Evolutionary conservation across 805 yeast species (phyloP), one percentile per base, ranked within the genome.

Genomic region (Vanderwaltozyma polyspora): DNA sequence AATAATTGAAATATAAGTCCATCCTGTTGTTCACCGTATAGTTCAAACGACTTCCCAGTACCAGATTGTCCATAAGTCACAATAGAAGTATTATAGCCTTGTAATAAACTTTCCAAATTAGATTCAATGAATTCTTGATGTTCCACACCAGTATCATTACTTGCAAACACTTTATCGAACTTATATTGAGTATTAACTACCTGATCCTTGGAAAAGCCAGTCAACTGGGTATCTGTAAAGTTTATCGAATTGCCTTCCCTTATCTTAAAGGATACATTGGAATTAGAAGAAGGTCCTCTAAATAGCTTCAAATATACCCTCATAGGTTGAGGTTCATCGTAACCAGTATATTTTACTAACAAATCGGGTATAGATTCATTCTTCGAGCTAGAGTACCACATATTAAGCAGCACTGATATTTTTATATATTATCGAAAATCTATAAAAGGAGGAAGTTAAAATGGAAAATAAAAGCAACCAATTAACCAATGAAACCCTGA

Each of bases 21-120:
- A 27, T 59, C 64, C 13, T 62, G 28, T 19, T 21, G 18, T 24
- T 27, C 48, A 2, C 91, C 91, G 70, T 79, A 70, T 85, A 82
- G 76, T 3, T 89, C 76, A 48, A 70, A 72, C 0, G 87, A 70
- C 53, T 81, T 81, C 6, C 91, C 91, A 1, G 85, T 67, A 0
- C 85, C 83, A 0, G 83, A 74, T 47, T 79, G 89, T 8, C 93
- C 94, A 55, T 80, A 83, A 0, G 87, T 82, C 25, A 82, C 57
- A 0, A 83, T 73, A 0, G 89, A 73, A 15, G 86, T 83, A 51
- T 82, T 81, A 49, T 76, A 78, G 0, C 96, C 96, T 6, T 37
- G 23, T 10, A 40, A 31, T 7, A 46, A 33, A 13, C 41, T 43
- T 1, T 32, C 30, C 28, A 28, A 28, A 8, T 22, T 28, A 1